Evolutionary conservation across 129 eudicot genomes (phyloP).

Genomic region (Glebionis coronaria): DNA sequence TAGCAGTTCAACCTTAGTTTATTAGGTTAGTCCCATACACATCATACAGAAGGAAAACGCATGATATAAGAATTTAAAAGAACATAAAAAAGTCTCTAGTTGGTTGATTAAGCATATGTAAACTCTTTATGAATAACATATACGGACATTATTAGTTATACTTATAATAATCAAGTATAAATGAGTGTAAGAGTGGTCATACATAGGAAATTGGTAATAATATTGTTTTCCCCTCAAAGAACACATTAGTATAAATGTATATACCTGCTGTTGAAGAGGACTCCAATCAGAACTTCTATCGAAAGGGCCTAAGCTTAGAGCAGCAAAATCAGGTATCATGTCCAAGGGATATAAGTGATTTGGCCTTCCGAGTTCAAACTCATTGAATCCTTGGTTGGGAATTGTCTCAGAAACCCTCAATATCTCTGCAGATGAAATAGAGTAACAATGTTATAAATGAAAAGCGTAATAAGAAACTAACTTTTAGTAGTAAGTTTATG

Average conservation of each 20-base stretch:
- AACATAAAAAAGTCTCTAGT: background rate
- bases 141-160: background rate
- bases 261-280: constrained; percentile 57
- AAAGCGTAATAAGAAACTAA: background rate
- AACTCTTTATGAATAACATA: background rate
- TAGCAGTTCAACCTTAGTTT: background rate
- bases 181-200: background rate
- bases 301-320: constrained; percentile 40
- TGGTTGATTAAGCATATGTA: background rate
- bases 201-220: background rate
- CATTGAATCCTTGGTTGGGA: constrained; percentile 49
- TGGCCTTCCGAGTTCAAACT: constrained; percentile 67
- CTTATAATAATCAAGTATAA: constrained; percentile 5
- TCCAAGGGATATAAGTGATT: constrained; percentile 42
- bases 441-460: constrained; percentile 6
- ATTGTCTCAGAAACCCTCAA: constrained; percentile 49
- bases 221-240: background rate
- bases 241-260: constrained; percentile 14
- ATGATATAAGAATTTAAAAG: background rate
- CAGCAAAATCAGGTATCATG: constrained; percentile 43
- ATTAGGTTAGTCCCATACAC: background rate
- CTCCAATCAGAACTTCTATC: constrained; percentile 44
- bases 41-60: background rate
- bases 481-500: background rate
- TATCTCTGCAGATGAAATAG: constrained; percentile 43